Evolutionary conservation across 164 flowering plant species (phyloP).

Genomic region (Stephania japonica): DNA sequence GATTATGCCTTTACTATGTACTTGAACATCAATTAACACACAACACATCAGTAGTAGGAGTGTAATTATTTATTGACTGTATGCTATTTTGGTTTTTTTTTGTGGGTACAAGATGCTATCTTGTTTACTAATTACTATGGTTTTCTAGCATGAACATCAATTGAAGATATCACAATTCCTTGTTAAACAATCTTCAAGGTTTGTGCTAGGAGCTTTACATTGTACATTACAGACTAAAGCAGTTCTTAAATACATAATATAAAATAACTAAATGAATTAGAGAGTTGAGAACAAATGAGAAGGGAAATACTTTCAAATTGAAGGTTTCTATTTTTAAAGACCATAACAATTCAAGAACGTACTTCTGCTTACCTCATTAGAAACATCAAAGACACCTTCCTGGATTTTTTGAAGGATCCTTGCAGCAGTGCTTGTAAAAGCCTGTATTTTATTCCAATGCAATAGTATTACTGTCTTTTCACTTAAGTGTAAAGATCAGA

Average conservation of each 20-base stretch:
- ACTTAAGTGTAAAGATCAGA: not conserved
- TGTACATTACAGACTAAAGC: no score
- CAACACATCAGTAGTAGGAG: no score
- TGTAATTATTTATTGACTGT: no score
- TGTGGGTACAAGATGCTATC: no score
- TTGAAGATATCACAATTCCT: no score
- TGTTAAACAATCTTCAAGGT: no score
- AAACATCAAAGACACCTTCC: conserved; percentile 76
- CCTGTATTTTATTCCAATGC: conserved; percentile 31
- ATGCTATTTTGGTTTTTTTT: no score
- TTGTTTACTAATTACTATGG: no score
- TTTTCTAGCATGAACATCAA: no score
- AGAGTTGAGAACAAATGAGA: not conserved
- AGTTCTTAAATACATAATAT: no score
- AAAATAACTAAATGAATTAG: no score
- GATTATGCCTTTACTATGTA: not conserved
- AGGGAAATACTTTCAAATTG: not conserved
- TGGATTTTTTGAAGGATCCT: conserved; percentile 76
- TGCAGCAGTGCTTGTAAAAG: conserved; percentile 73
- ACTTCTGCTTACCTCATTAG: conserved; percentile 53
- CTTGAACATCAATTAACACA: not conserved
- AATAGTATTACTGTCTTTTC: not conserved
- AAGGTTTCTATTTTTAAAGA: not conserved
- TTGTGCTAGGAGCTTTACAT: no score
- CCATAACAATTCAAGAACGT: not conserved